Evolutionary conservation across 306 rosid species (phyloP), one percentile per base, ranked within the genome.

Genomic region (Calophaca sinica): DNA sequence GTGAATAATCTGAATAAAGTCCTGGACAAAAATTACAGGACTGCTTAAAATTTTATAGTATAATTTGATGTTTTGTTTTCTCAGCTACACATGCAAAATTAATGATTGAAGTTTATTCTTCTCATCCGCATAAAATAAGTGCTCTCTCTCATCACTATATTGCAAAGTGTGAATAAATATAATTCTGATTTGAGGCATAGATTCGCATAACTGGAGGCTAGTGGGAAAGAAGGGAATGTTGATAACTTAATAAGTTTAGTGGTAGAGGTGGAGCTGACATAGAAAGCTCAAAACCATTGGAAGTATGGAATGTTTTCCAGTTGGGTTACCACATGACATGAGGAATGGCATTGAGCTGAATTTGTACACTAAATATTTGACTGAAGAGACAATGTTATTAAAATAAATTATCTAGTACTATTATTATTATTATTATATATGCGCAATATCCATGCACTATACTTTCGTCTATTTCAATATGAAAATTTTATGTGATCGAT

Each of bases 201-300:
- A 79, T 79, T 79, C 73, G 33, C 68, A 51, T 52, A 62, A 62
- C 29, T 32, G 73, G 58, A 78, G 29, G 5, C 81, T 68, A 46
- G 62, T 77, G 62, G 81, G 41, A 74, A 70, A 60, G 44, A 39
- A 48, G 39, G 14, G 77, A 0, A 57, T 72, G 70, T 73, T 3
- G 70, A 73, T 73, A 61, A 61, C 70, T 45, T 31, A 59, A 3
- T 44, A 50, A 35, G 72, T 50, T 70, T 36, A 60, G 64, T 49
- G 76, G 81, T 68, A 50, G 70, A 68, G 44, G 14, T 31, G 26
- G 12, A 59, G 42, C 9, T 50, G 72, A 50, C n/a, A 78, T 2
- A 39, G 59, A 52, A 61, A 61, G 50, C 66, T 41, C 72, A 78
- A 62, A 62, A 44, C 77, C 66, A 68, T 48, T 32, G 59, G 45